Base-by-base conservation (phyloP, 164 flowering plant species). In the Houttuynia cordata region DNA sequence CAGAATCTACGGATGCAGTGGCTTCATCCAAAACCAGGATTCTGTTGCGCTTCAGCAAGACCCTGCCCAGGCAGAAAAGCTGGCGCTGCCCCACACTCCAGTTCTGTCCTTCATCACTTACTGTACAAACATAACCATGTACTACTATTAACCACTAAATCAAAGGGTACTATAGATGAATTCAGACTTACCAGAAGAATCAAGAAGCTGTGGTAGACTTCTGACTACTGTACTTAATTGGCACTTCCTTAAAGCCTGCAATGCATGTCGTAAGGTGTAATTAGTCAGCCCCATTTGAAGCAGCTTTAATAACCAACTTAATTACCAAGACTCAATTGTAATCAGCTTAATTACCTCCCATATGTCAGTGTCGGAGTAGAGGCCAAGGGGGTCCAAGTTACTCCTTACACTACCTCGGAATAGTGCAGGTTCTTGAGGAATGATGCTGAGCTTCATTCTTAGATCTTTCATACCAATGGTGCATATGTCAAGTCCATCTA, bases 361-460 rank as follows among this genome's bases (percentile, higher is more conserved):
- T 67, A 91, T 80, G 59, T 85, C 86, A 23, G 75, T 68, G 61
- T 92, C 98, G 14, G 88, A 70, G 67, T 82, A 78, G 18, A 80
- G 76, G 53, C 89, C 91, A 30, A 87, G 58, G 61, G 98, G 96
- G 58, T 87, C 96, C 71, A 88, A 63, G 76, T 88, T 92, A 10
- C 84, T 78, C 39, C 96, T 65, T n/a, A 92, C 65, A 24, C 82
- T 84, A 21, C 96, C 98, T 66, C 69, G 70, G 67, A 92, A 89
- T 58, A 92, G 91, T 13, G 95, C 82, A 60, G 96, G 86, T 40
- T 89, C 96, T 70, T 92, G 97, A 64, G 98, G 98, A 63, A 92
- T 87, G 67, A 89, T 82, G 70, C 93, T 82, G 24, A 92, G 84
- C 59, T 84, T 87, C 73, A 64, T 63, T 63, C 96, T 78, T 63